phyloP scores from a whole-genome alignment of 1,139 yeast genomes.

The Suhomyces wounanorum region DNA sequence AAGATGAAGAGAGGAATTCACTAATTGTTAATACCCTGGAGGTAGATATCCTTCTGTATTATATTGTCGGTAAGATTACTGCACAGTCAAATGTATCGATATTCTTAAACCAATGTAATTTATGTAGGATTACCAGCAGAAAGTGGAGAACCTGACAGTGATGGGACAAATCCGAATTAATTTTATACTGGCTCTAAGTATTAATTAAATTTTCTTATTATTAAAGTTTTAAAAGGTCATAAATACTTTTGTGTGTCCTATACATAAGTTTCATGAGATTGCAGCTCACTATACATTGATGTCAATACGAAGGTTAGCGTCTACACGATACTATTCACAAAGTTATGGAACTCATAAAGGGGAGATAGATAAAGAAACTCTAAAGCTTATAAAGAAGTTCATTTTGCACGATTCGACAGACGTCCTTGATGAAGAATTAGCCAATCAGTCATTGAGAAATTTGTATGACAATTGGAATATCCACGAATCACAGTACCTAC shows the following conservation, averaged over 20 bases:
- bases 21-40: slow-evolving; percentile 19
- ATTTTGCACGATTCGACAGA: slow-evolving; percentile 4
- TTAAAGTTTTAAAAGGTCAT: too few relatives aligned
- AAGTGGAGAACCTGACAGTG: too few relatives aligned
- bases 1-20: slow-evolving; percentile 52
- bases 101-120: background rate
- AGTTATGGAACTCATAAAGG: background rate
- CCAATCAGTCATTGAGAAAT: slow-evolving; percentile 6
- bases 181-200: too few relatives aligned
- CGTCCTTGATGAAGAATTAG: background rate
- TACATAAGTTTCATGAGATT: background rate
- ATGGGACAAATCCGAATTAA: too few relatives aligned
- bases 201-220: too few relatives aligned
- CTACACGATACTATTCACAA: background rate
- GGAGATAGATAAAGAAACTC: background rate
- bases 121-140: background rate
- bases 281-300: background rate
- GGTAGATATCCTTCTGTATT: slow-evolving; percentile 4
- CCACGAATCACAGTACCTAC: slow-evolving; percentile 10
- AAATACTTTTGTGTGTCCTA: background rate
- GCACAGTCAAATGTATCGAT: background rate
- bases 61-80: background rate
- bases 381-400: slow-evolving; percentile 11
- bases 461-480: slow-evolving; percentile 17
- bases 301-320: background rate